A percentile compares a stretch with the other conserved stretches of the same genome.
These are phyloP conservation scores for Globisporangium spinosum DNA, from an alignment of 352 stramenopile genomes.

Conservation along the genomic window DNA sequence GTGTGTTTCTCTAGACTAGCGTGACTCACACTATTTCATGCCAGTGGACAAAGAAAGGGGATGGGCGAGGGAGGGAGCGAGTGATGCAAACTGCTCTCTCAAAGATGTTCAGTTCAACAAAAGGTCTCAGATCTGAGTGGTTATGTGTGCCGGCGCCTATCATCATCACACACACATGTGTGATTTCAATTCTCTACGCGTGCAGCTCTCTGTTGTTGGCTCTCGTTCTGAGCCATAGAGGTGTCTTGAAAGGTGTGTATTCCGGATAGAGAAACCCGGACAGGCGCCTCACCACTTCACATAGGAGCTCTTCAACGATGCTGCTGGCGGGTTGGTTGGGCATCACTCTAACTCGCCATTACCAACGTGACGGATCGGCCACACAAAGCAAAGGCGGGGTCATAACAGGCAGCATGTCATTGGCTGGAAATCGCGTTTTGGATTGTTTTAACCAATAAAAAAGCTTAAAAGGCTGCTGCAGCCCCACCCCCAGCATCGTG, in stretches of 20 bases:
- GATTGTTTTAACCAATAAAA: not conserved
- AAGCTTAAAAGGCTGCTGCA: not conserved
- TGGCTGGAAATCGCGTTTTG: not conserved
- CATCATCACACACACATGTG: not conserved
- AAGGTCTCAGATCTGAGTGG: not conserved
- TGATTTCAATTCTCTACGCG: not conserved
- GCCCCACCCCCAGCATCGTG: not conserved
- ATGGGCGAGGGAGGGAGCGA: too few species aligned
- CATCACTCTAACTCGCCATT: not conserved
- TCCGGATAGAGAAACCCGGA: not conserved
- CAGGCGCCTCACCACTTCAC: not conserved
- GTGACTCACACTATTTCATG: too few species aligned
- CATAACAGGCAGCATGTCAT: not conserved
- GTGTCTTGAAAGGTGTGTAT: not conserved
- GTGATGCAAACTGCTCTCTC: too few species aligned
- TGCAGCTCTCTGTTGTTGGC: not conserved
- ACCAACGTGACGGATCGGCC: not conserved
- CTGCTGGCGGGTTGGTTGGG: not conserved
- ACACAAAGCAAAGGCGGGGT: not conserved
- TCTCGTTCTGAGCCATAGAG: not conserved
- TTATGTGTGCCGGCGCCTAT: not conserved
- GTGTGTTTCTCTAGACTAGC: too few species aligned
- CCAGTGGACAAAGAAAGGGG: too few species aligned
- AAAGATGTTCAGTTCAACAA: not conserved
- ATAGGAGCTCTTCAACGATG: constrained; percentile 5